Evolutionary conservation across 2,329 filamentous ascomycete genomes (phyloP), one percentile per base, ranked within the genome.

Genomic region (Penicillium rolfsii): DNA sequence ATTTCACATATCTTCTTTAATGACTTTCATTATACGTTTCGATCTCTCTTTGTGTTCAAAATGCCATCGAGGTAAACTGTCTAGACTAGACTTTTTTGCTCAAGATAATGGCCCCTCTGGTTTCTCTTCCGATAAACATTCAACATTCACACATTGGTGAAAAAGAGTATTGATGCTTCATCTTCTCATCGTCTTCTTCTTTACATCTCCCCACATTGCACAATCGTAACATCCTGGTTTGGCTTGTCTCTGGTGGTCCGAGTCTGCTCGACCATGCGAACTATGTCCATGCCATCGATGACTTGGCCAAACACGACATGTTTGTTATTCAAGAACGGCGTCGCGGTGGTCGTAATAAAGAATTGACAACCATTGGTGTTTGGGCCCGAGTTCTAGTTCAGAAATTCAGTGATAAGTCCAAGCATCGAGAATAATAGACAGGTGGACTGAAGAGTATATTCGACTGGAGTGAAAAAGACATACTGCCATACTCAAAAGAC

Each of bases 261-360:
- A 35, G 91, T 95, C 63, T 90, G 89, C 82, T 98, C 94, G 79
- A 99, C 90, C 86, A 96, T 98, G 68, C 83, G 85, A 46, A 98
- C 91, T 5, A 97, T 87, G 61, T 97, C 92, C 85, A 97, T 89
- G 40, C 94, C 93, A 43, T 93, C 91, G 48, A 92, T 83, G 1
- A 98, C 94, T 75, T 91, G 89, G 54, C 95, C 95, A 71, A 98
- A 98, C 19, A 98, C 93, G 59, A 97, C 93, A 76, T 99, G 95
- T 80, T 98, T 98, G 73, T 85, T 86, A 78, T 98, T 90, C 28
- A 99, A 81, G 74, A 96, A 96, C 1, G 92, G 91, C 0, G 94
- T 95, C 5, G 90, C 84, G 1, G 90, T 90, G 0, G 91, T 95
- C 2, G 93, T 97, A 80, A 98, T 94, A 83, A 99, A 99, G 83